A percentile compares a stretch with the other conserved stretches of the same genome.
Evolutionary conservation across 352 stramenopile species (phyloP).

Genomic region (Phytopythium vexans): DNA sequence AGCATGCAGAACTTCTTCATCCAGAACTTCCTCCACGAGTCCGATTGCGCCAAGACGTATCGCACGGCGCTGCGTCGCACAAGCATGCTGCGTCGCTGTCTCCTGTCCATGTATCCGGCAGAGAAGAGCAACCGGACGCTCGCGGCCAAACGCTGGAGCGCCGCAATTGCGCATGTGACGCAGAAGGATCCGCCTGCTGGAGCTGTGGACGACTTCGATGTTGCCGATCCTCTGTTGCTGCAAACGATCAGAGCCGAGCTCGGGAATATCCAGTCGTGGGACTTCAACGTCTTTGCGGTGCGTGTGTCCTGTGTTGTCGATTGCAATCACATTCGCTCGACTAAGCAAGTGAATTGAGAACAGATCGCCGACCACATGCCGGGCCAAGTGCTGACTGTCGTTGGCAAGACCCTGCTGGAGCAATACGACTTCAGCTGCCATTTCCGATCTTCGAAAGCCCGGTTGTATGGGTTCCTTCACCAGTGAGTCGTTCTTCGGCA

Average conservation of each 20-base stretch:
- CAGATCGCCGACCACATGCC: slow-evolving; percentile 51
- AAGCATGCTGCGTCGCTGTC: slow-evolving; percentile 67
- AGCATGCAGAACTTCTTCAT: slow-evolving; percentile 86
- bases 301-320: neutral
- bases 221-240: slow-evolving; percentile 42
- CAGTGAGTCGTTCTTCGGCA: slow-evolving; percentile 37
- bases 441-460: slow-evolving; percentile 53
- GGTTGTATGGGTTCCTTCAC: slow-evolving; percentile 52
- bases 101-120: slow-evolving; percentile 66
- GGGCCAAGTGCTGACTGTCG: slow-evolving; percentile 55
- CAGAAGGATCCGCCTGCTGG: slow-evolving; percentile 17
- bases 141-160: slow-evolving; percentile 32
- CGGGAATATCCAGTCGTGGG: slow-evolving; percentile 52
- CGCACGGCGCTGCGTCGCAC: slow-evolving; percentile 62
- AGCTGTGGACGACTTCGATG: slow-evolving; percentile 16
- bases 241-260: slow-evolving; percentile 50
- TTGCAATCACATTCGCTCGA: neutral
- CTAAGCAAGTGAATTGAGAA: neutral
- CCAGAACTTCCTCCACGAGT: slow-evolving; percentile 84
- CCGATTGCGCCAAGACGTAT: slow-evolving; percentile 66
- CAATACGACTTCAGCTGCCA: slow-evolving; percentile 61
- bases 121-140: slow-evolving; percentile 26
- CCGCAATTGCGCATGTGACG: slow-evolving; percentile 29
- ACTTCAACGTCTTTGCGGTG: slow-evolving; percentile 73
- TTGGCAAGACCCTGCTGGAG: slow-evolving; percentile 76